phyloP scores from a whole-genome alignment of 75 land plant species.

The Pinus albicaulis region DNA sequence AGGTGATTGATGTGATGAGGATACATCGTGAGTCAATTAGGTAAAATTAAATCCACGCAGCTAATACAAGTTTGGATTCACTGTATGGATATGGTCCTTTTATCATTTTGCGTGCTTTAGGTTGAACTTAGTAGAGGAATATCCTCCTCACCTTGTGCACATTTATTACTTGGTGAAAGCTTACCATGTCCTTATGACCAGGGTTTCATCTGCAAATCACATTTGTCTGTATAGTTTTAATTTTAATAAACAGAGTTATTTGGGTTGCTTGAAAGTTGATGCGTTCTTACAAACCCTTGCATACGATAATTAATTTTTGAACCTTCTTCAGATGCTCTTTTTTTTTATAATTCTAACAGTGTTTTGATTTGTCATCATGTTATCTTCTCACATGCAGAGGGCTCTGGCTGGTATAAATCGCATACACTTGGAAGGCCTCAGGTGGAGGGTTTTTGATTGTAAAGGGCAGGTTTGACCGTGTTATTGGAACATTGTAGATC shows the following conservation, averaged over 20 bases:
- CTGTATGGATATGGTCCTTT: too few species aligned
- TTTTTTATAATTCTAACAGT: not conserved
- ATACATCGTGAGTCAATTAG: too few species aligned
- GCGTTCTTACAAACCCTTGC: not conserved
- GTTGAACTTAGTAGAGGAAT: too few species aligned
- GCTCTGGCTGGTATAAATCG: constrained; percentile 82
- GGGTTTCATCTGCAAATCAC: not conserved
- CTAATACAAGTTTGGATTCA: too few species aligned
- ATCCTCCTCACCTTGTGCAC: too few species aligned
- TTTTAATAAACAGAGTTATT: not conserved
- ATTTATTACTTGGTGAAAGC: not conserved
- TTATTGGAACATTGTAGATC: not conserved
- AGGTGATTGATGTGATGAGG: too few species aligned
- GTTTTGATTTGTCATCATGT: not conserved
- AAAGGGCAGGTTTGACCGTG: constrained; percentile 68
- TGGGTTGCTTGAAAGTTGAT: not conserved
- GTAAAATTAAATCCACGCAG: too few species aligned
- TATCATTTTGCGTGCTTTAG: too few species aligned
- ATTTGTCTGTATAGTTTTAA: not conserved
- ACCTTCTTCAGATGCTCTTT: not conserved
- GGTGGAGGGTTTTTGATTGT: constrained; percentile 92
- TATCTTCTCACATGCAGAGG: constrained; percentile 55
- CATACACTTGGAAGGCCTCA: constrained; percentile 67
- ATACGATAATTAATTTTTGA: not conserved
- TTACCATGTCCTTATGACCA: not conserved